phyloP scores from a whole-genome alignment of 1,284 basidiomycete genomes.

The Exobasidium cylindrosporum region DNA sequence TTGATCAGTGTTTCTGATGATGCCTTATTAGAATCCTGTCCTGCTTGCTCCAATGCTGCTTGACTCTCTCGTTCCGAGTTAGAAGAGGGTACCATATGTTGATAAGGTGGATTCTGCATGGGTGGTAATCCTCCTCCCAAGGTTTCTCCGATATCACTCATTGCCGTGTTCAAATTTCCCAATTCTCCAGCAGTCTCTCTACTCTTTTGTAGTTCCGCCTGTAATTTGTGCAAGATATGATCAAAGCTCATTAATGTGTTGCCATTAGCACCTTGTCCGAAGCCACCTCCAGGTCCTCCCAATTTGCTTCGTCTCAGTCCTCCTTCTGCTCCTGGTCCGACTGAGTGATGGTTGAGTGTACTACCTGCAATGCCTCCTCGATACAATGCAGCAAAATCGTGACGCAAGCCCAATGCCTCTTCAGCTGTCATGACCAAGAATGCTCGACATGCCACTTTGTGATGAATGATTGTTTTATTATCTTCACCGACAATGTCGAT shows the following conservation, averaged over 20 bases:
- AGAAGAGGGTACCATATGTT: slow-evolving; percentile 46
- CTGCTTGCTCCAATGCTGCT: slow-evolving; percentile 17
- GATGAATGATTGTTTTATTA: slow-evolving; percentile 95
- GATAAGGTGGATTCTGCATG: slow-evolving; percentile 48
- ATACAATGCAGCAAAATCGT: slow-evolving; percentile 52
- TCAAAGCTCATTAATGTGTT: slow-evolving; percentile 69
- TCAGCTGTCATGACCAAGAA: slow-evolving; percentile 82
- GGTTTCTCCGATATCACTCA: slow-evolving; percentile 88
- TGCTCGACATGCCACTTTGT: slow-evolving; percentile 93
- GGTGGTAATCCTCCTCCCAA: slow-evolving; percentile 68
- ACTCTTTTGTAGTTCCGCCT: slow-evolving; percentile 88
- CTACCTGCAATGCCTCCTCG: slow-evolving; percentile 49
- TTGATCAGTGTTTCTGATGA: slow-evolving; percentile 36
- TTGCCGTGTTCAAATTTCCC: slow-evolving; percentile 72
- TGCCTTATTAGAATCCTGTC: slow-evolving; percentile 27
- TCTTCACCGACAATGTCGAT: slow-evolving; percentile 99
- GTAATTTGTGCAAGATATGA: slow-evolving; percentile 72
- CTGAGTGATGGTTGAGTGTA: slow-evolving; percentile 39
- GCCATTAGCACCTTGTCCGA: slow-evolving; percentile 13
- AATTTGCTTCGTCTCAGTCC: slow-evolving; percentile 44
- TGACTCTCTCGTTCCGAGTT: slow-evolving; percentile 9
- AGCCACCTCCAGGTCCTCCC: not conserved
- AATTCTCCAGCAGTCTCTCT: slow-evolving; percentile 90
- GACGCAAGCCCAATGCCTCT: slow-evolving; percentile 62
- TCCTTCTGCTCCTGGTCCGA: slow-evolving; percentile 51